Evolutionary conservation across 2,329 filamentous ascomycete genomes (phyloP).

Genomic region (Fusarium nanum): DNA sequence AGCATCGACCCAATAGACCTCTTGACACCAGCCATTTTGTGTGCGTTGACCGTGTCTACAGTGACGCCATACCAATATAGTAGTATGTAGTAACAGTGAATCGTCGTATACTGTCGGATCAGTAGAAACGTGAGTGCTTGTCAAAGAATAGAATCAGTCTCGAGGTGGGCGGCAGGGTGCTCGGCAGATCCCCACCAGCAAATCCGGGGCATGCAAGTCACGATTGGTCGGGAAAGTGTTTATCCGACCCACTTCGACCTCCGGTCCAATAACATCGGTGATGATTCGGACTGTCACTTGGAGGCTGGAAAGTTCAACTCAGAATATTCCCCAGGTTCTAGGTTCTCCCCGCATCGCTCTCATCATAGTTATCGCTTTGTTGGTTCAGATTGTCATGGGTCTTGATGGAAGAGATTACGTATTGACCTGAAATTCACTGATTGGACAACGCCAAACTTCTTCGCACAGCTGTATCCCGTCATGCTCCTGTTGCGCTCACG

Average conservation of each 20-base stretch:
- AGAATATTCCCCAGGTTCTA: conserved; percentile 42
- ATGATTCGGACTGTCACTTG: conserved; percentile 20
- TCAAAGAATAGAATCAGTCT: conserved; percentile 22
- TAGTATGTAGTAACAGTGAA: neutral
- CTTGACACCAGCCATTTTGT: conserved; percentile 55
- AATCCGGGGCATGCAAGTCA: conserved; percentile 4
- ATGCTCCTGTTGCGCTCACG: conserved; percentile 42
- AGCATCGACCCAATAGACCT: conserved; percentile 53
- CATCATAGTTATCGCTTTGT: conserved; percentile 14
- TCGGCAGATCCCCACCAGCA: conserved; percentile 33
- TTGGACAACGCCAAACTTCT: conserved; percentile 38
- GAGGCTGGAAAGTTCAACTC: conserved; percentile 34
- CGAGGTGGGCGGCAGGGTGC: conserved; percentile 18
- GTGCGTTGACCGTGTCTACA: conserved; percentile 38
- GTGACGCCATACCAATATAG: conserved; percentile 29
- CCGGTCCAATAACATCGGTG: conserved; percentile 31
- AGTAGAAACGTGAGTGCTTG: neutral
- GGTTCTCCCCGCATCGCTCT: conserved; percentile 46
- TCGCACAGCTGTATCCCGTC: conserved; percentile 17
- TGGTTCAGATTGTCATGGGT: conserved; percentile 19
- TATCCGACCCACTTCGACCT: conserved; percentile 34
- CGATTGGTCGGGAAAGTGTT: conserved; percentile 44
- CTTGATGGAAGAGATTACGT: conserved; percentile 27
- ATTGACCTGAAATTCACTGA: conserved; percentile 33
- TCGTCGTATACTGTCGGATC: neutral